Percentiles rank a stretch among this genome's conserved stretches.
phyloP scores from a whole-genome alignment of 148 eudicot species.

The Nyssa sinensis region DNA sequence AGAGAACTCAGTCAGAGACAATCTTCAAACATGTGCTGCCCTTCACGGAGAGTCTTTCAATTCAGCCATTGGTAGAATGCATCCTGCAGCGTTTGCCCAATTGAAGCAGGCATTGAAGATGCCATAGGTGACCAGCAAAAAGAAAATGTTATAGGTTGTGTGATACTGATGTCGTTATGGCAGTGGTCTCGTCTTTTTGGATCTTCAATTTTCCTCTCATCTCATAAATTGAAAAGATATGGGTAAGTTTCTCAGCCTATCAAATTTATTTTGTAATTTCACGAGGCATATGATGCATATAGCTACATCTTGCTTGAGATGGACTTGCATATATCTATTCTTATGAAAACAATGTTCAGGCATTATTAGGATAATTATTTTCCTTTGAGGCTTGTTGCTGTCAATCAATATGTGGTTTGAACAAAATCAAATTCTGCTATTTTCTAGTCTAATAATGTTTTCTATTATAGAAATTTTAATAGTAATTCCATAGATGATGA shows the following conservation, averaged over 20 bases:
- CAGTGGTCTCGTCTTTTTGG: neutral
- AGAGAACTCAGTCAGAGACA: conserved; percentile 82
- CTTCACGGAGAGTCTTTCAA: conserved; percentile 92
- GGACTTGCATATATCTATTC: neutral
- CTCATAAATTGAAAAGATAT: neutral
- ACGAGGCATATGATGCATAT: neutral
- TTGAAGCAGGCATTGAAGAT: conserved; percentile 86
- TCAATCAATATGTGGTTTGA: too few species aligned
- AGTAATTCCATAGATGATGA: neutral
- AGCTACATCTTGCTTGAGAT: neutral
- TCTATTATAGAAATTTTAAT: too few species aligned
- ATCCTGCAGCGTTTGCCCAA: conserved; percentile 84
- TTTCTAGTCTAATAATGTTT: too few species aligned
- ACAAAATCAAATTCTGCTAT: too few species aligned
- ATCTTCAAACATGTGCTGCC: conserved; percentile 90
- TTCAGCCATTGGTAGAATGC: conserved; percentile 75
- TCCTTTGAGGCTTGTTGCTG: neutral
- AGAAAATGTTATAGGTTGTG: conserved; percentile 51
- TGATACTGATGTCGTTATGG: neutral
- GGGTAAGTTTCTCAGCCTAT: conserved; percentile 1
- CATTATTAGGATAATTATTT: neutral
- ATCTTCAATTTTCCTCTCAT: neutral
- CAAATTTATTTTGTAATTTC: neutral
- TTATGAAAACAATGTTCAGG: neutral
- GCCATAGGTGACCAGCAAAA: conserved; percentile 34